Base-by-base conservation (phyloP, 2,329 filamentous ascomycete species). In the Colletotrichum truncatum region DNA sequence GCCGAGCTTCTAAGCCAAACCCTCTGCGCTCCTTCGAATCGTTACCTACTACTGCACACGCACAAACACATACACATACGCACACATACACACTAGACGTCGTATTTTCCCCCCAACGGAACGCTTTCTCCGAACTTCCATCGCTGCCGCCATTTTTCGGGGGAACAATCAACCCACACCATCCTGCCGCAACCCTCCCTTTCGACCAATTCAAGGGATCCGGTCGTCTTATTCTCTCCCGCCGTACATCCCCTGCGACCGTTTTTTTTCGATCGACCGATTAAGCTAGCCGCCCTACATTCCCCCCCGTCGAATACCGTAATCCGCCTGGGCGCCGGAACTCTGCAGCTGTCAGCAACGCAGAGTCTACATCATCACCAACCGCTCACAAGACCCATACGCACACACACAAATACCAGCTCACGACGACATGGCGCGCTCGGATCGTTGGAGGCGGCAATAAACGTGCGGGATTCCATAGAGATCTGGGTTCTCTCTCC, bases 391-490 rank as follows among this genome's bases (percentile, higher is more conserved):
- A 45, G 11, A 52, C 32, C 38, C 54, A 28, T 16, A 62, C 26
- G 30, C 30, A 26, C 23, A 52, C 36, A 59, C 39, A n/a, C 46
- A 51, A 62, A 23, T 21, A 66, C 43, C 46, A 43, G 36, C 26
- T 25, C 28, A 49, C 57, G 57, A 56, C 58, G 60, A 64, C 53
- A 66, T 66, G 64, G 64, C 64, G 64, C 64, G 53, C 64, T 66
- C 64, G 45, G 64, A 66, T 59, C 53, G 59, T 53, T 59, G 64
- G 60, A 66, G 55, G 53, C 60, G 53, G 60, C 34, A 32, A 53
- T 66, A 66, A 66, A 64, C 60, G 64, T 63, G 52, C 53, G 60
- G 60, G 52, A 64, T 53, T 58, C 38, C 52, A 59, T 45, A 66
- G 60, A 64, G 43, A 64, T 59, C 46, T 36, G 59, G 52, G n/a